Conservation (phyloP, 495 filamentous ascomycete species). For the Barbatosphaeria neglecta region DNA sequence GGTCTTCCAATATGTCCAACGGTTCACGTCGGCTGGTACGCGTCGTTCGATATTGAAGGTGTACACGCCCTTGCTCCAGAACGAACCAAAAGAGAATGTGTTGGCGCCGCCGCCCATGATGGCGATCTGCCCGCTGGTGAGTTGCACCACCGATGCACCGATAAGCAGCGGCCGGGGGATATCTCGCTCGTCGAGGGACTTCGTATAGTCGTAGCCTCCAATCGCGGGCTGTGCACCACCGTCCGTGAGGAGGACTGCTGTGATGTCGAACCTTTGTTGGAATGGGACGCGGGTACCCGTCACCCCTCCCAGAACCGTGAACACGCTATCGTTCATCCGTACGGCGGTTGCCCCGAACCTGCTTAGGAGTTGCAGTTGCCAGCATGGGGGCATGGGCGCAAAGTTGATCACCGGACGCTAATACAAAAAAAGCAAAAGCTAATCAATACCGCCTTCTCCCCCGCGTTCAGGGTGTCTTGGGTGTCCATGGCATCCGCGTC, state of each 20-base stretch:
- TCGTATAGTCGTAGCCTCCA: neutral
- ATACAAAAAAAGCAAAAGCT: neutral
- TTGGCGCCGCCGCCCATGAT: conserved; percentile 74
- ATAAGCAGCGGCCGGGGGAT: conserved; percentile 47
- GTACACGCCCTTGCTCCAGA: conserved; percentile 21
- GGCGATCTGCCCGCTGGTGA: conserved; percentile 31
- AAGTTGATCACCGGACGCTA: neutral
- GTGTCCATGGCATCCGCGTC: neutral
- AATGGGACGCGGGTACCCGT: neutral
- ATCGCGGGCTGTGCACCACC: neutral
- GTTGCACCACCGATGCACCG: conserved; percentile 41
- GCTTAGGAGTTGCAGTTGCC: too few species aligned
- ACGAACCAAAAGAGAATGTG: conserved; percentile 66
- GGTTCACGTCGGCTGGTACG: neutral
- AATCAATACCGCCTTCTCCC: too few species aligned
- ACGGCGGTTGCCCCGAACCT: neutral
- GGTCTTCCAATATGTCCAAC: conserved; percentile 8
- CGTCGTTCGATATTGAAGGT: conserved; percentile 1
- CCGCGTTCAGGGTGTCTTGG: too few species aligned
- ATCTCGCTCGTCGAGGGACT: neutral
- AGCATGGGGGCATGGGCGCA: too few species aligned
- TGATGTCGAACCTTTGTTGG: neutral
- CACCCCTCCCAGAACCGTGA: neutral
- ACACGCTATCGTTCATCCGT: neutral
- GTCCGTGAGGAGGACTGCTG: neutral